Evolutionary conservation across 768 basidiomycete genomes (phyloP).

Genomic region (Xerocomus potaroensis): DNA sequence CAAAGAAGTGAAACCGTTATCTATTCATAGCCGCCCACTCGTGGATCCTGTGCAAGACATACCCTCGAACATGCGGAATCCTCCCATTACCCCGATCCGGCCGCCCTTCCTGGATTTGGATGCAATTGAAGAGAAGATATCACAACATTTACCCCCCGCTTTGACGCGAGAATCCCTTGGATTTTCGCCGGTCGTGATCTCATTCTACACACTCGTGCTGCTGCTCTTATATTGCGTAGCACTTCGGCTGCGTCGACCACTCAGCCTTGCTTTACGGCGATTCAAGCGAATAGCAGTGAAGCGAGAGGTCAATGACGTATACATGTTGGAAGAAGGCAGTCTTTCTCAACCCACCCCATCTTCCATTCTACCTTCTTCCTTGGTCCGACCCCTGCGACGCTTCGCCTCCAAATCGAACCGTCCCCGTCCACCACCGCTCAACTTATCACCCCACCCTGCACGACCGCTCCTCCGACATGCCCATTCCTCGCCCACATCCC

Average conservation of each 20-base stretch:
- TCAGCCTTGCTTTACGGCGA: slow-evolving; percentile 42
- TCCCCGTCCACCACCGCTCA: slow-evolving; percentile 23
- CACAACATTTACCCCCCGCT: slow-evolving; percentile 61
- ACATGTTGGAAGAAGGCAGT: slow-evolving; percentile 48
- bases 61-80: slow-evolving; percentile 43
- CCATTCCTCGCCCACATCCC: slow-evolving; percentile 19
- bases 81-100: slow-evolving; percentile 58
- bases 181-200: slow-evolving; percentile 62
- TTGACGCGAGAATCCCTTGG: slow-evolving; percentile 63
- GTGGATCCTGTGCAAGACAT: slow-evolving; percentile 70
- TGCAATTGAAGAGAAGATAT: slow-evolving; percentile 57
- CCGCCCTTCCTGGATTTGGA: slow-evolving; percentile 58
- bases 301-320: slow-evolving; percentile 22
- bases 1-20: slow-evolving; percentile 63
- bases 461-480: slow-evolving; percentile 19
- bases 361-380: slow-evolving; percentile 20
- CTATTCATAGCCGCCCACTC: slow-evolving; percentile 49
- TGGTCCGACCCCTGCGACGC: slow-evolving; percentile 28
- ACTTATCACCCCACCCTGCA: background rate
- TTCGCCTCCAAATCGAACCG: slow-evolving; percentile 20
- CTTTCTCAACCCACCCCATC: slow-evolving; percentile 10
- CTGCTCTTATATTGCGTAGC: slow-evolving; percentile 40
- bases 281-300: slow-evolving; percentile 43
- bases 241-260: slow-evolving; percentile 55
- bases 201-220: slow-evolving; percentile 49